These are phyloP conservation scores for Plasmodium malariae DNA, from an alignment of 169 alveolate genomes.

Conservation along the genomic window DNA sequence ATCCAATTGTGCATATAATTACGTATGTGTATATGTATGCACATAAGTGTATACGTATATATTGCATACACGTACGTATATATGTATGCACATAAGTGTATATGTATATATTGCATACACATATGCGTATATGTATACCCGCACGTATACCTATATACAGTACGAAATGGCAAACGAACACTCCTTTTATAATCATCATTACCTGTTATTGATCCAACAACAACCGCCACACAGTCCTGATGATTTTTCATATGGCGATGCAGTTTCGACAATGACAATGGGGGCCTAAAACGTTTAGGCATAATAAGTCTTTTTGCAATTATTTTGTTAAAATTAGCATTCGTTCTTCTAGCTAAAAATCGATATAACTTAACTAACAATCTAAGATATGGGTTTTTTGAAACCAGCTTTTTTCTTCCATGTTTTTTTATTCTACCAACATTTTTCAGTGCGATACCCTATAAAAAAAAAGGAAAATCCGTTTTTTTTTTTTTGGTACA, in stretches of 20 bases:
- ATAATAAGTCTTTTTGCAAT: slow-evolving; percentile 93
- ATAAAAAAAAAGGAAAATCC: slow-evolving; percentile 54
- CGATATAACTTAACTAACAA: slow-evolving; percentile 90
- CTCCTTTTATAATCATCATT: neutral
- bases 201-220: slow-evolving; percentile 97
- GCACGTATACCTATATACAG: neutral
- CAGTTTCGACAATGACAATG: slow-evolving; percentile 95
- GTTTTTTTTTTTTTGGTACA: no score
- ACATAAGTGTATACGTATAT: neutral
- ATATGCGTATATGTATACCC: neutral
- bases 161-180: neutral
- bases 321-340: slow-evolving; percentile 93
- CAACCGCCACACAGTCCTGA: slow-evolving; percentile 95
- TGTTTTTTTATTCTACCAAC: slow-evolving; percentile 93
- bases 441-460: slow-evolving; percentile 93
- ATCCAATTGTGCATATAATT: slow-evolving; percentile 15
- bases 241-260: slow-evolving; percentile 91
- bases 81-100: neutral
- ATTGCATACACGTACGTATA: neutral
- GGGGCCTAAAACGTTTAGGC: slow-evolving; percentile 95
- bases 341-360: slow-evolving; percentile 96
- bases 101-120: neutral
- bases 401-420: slow-evolving; percentile 91
- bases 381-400: slow-evolving; percentile 93
- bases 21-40: neutral